phyloP scores from a whole-genome alignment of 2,329 filamentous ascomycete species.

The Teratosphaeria nubilosa region DNA sequence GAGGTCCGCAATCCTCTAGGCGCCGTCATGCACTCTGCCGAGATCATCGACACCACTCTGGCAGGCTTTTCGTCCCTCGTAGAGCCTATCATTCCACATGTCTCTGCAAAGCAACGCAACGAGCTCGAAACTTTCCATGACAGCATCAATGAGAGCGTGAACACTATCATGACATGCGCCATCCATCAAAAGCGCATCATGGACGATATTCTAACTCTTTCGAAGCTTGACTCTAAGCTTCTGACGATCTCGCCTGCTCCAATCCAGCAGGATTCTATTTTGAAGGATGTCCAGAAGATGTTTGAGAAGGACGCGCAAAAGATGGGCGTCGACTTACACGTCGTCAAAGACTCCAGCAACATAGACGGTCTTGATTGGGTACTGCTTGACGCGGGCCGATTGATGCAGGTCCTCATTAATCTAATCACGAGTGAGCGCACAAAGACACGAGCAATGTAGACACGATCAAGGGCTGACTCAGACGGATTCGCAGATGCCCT shows the following conservation, averaged over 20 bases:
- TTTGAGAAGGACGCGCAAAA: slow-evolving; percentile 65
- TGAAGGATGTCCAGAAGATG: slow-evolving; percentile 61
- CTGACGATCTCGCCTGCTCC: slow-evolving; percentile 61
- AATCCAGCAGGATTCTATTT: slow-evolving; percentile 55
- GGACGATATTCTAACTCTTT: slow-evolving; percentile 62
- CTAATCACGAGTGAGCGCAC: slow-evolving; percentile 46
- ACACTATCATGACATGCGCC: slow-evolving; percentile 66
- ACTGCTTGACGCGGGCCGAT: slow-evolving; percentile 60
- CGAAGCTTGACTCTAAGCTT: slow-evolving; percentile 66
- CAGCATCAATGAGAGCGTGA: slow-evolving; percentile 59
- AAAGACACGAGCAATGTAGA: background rate
- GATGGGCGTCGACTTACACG: slow-evolving; percentile 55
- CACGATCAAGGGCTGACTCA: background rate
- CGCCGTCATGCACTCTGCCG: slow-evolving; percentile 64
- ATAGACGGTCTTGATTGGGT: slow-evolving; percentile 54
- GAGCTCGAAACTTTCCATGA: slow-evolving; percentile 36
- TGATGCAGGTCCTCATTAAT: slow-evolving; percentile 71
- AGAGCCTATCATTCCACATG: slow-evolving; percentile 12
- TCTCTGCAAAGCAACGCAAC: background rate
- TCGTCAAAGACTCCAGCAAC: slow-evolving; percentile 50
- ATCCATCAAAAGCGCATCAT: slow-evolving; percentile 68
- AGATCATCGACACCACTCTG: slow-evolving; percentile 53
- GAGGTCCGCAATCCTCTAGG: slow-evolving; percentile 59
- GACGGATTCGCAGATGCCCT: slow-evolving; percentile 47
- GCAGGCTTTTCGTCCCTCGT: slow-evolving; percentile 36